Base-by-base conservation (phyloP, 352 stramenopile species). In the Albugo laibachii region DNA sequence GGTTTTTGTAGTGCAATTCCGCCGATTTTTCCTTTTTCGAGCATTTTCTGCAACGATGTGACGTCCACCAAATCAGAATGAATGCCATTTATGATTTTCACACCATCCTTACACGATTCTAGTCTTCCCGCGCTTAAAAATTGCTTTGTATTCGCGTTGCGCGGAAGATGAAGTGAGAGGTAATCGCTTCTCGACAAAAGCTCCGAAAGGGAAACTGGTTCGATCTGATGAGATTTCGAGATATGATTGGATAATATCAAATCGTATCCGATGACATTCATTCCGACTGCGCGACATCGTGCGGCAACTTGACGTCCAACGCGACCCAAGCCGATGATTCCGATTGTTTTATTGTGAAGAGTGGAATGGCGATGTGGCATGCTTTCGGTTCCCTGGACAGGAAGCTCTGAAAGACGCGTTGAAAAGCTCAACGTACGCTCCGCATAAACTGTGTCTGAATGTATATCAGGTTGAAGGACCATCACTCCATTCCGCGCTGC, bases 391-490 rank as follows among this genome's bases (percentile, higher is more conserved):
- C 21, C 14, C 11, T 62, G 50, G 2, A 53, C 52, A 15, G 68
- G 35, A 4, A 58, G 54, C 18, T 60, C 48, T 24, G 74, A 87
- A n/a, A 87, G 67, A 5, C 63, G 56, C 8, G 95, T 59, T 48
- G 97, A 78, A 38, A 94, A 75, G 13, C 83, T 91, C 18, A 98
- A 53, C 12, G 94, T 88, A 52, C 97, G 71, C 63, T 98, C 93
- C 1, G 95, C 94, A 16, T 93, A 87, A 24, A 87, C 93, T 49
- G 96, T 83, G 39, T 88, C 95, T 73, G 97, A 97, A 21, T 88
- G 92, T 36, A 83, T 87, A 8, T 92, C 92, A 38, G 93, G 96
- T 63, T 98, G 97, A 58, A 98, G 93, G 43, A 98, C 93, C 39
- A 95, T 73, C 53, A 97, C 92, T 48, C 93, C 73, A 46, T 85